Percentiles rank a stretch among this genome's conserved stretches.
phyloP scores from a whole-genome alignment of 176 grass and related monocot species.

The Dendrocalamus sinicus region DNA sequence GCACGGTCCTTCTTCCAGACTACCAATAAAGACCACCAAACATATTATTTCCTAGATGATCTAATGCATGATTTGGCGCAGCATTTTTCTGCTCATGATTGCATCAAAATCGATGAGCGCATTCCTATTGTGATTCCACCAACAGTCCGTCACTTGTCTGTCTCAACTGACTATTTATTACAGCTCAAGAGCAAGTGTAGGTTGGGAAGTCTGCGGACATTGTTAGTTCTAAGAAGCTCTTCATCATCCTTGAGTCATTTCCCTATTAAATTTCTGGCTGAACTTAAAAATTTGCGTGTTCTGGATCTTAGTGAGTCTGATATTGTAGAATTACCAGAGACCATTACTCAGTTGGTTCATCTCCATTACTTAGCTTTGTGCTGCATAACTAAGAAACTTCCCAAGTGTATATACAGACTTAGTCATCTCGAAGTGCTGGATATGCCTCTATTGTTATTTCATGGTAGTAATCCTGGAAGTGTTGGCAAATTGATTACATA shows the following conservation, averaged over 20 bases:
- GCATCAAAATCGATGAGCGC: conserved; percentile 45
- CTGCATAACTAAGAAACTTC: conserved; percentile 40
- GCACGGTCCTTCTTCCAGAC: conserved; percentile 56
- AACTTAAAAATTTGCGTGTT: conserved; percentile 52
- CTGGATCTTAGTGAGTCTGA: conserved; percentile 53
- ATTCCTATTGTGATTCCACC: conserved; percentile 34
- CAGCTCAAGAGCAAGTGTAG: conserved; percentile 28
- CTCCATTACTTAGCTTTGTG: conserved; percentile 59
- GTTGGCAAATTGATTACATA: conserved; percentile 42
- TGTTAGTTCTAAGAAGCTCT: conserved; percentile 36
- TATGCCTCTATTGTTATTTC: conserved; percentile 32
- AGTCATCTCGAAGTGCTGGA: conserved; percentile 44
- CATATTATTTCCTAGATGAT: conserved; percentile 49
- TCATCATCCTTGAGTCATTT: conserved; percentile 22
- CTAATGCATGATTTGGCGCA: conserved; percentile 53
- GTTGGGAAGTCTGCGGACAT: conserved; percentile 48
- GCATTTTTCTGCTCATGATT: conserved; percentile 53
- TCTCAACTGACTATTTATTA: conserved; percentile 39
- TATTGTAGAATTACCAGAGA: conserved; percentile 55
- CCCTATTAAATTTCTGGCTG: conserved; percentile 37
- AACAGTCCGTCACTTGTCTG: conserved; percentile 57
- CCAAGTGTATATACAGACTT: conserved; percentile 47
- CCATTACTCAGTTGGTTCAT: conserved; percentile 48
- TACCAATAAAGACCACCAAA: conserved; percentile 14
- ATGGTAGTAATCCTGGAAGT: conserved; percentile 22